Base-by-base conservation (phyloP, 345 rosid genomes). In the Jatropha curcas region DNA sequence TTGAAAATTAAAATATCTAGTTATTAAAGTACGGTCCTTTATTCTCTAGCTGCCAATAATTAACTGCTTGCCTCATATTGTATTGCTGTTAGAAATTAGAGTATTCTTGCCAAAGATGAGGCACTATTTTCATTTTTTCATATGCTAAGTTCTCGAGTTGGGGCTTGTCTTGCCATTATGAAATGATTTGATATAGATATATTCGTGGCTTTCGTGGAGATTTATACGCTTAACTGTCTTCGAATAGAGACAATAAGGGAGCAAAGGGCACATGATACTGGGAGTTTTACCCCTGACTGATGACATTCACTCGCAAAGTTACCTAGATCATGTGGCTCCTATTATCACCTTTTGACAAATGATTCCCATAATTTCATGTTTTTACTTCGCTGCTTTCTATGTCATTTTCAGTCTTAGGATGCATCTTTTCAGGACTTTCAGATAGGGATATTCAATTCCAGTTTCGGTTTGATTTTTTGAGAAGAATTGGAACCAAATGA, bases 191-290 rank as follows among this genome's bases (percentile, higher is more conserved):
- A n/a, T n/a, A n/a, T 11, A 39, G 33, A 33, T 20, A 61, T 35
- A 14, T 59, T 41, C 51, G 20, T 16, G 4, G 33, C 31, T 64
- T 45, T 5, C 17, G 12, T 1, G 27, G 34, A 41, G 7, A 16
- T 30, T 46, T 14, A 66, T 28, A 46, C 13, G 33, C 24, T 19
- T 65, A 25, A 50, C 22, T 22, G 51, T 12, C 20, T 63, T 39
- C 3, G 19, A n/a, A 41, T 4, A 52, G 58, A 28, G 19, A 67
- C 41, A 31, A 67, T 12, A 0, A 24, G 59, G 31, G 33, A 33
- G 67, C 74, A 43, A 31, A 50, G 3, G 57, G 43, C 46, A 48
- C 67, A 60, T 30, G 65, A 41, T 71, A 31, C 56, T 53, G 9
- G 8, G 28, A 70, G 57, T n/a, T 37, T 56, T 67, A n/a, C 22